Percentiles rank a stretch among this genome's conserved stretches.
Evolutionary conservation across 2,329 filamentous ascomycete species (phyloP).

Genomic region (Talaromyces atroroseus): DNA sequence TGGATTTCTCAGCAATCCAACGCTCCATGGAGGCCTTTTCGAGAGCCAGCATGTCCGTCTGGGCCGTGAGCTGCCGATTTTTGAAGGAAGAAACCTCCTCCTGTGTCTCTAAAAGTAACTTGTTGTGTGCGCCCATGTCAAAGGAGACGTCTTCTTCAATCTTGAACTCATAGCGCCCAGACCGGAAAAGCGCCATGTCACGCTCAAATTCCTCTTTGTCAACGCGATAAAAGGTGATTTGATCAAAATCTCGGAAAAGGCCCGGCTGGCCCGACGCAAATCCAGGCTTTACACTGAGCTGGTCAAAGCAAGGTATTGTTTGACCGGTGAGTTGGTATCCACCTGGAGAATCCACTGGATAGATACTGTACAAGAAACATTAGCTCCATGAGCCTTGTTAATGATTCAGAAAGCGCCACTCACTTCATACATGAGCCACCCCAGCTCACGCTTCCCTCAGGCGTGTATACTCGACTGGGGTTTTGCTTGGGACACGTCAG

Average conservation of each 20-base stretch:
- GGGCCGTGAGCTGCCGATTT: conserved; percentile 42
- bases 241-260: conserved; percentile 55
- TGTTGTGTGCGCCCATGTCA: conserved; percentile 53
- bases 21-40: conserved; percentile 33
- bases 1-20: conserved; percentile 40
- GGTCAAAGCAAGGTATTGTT: conserved; percentile 51
- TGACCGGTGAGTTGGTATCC: conserved; percentile 52
- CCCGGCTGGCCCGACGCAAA: conserved; percentile 46
- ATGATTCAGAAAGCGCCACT: conserved; percentile 8
- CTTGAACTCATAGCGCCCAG: conserved; percentile 49
- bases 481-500: conserved; percentile 54
- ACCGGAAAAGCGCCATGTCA: conserved; percentile 44
- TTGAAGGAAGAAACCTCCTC: conserved; percentile 46
- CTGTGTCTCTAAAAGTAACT: conserved; percentile 40
- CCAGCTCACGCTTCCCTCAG: conserved; percentile 52
- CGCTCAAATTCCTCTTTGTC: conserved; percentile 48
- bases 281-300: conserved; percentile 47
- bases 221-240: conserved; percentile 52
- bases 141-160: conserved; percentile 45
- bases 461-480: conserved; percentile 52
- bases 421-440: conserved; percentile 49
- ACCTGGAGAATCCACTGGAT: conserved; percentile 53
- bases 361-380: conserved; percentile 33
- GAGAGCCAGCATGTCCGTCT: conserved; percentile 39
- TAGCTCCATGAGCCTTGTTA: neutral